These are phyloP conservation scores for Trichomonascaceae sp. DNA, from an alignment of 1,139 yeast genomes.

Conservation along the genomic window DNA sequence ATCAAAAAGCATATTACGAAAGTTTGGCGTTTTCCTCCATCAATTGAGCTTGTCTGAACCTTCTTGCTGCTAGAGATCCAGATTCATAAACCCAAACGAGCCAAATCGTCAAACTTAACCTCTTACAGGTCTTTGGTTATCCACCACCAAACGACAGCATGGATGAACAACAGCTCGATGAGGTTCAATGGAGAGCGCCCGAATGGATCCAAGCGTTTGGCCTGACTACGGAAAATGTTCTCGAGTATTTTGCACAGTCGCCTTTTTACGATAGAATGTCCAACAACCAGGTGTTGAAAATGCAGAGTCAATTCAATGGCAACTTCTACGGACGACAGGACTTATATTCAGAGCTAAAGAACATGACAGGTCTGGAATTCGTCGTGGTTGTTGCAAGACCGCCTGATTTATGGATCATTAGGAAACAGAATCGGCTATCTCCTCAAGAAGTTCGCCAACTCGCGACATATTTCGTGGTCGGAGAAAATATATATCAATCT, in stretches of 20 bases:
- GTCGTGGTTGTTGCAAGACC: conserved; percentile 68
- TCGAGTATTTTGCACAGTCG: conserved; percentile 86
- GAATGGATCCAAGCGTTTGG: conserved; percentile 90
- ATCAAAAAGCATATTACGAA: background rate
- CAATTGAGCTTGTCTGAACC: background rate
- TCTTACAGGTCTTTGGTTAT: background rate
- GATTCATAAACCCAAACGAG: no score
- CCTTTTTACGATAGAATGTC: conserved; percentile 94
- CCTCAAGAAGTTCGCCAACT: conserved; percentile 49
- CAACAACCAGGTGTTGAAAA: conserved; percentile 86
- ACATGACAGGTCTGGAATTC: conserved; percentile 84
- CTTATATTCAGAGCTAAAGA: conserved; percentile 50
- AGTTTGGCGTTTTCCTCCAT: background rate
- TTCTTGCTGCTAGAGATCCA: background rate
- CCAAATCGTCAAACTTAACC: background rate
- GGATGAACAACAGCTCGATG: conserved; percentile 46
- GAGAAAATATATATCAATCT: conserved; percentile 90
- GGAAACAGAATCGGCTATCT: conserved; percentile 66
- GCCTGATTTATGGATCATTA: conserved; percentile 87
- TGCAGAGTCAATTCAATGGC: conserved; percentile 89
- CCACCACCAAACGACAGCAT: background rate
- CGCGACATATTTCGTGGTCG: conserved; percentile 78
- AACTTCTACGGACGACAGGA: conserved; percentile 38
- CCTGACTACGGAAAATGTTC: conserved; percentile 77
- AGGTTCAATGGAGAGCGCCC: conserved; percentile 94